Conservation (phyloP, 208 protist genomes). For the Acanthamoeba royreba region DNA sequence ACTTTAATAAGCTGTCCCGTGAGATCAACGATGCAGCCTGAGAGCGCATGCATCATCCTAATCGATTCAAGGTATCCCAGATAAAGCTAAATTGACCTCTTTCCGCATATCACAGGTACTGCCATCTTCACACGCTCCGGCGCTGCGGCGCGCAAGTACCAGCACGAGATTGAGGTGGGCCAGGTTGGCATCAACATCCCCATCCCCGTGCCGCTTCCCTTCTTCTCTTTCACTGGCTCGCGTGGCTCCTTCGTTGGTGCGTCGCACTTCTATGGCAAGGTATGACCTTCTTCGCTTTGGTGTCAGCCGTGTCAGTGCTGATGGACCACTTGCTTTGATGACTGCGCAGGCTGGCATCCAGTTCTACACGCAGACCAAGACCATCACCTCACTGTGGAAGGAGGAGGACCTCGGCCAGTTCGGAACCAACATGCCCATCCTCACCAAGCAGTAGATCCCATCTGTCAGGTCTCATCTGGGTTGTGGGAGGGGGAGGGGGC, state of each 20-base stretch:
- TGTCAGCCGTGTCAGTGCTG: neutral
- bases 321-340: neutral
- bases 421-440: constrained; percentile 35
- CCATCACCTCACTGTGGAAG: constrained; percentile 83
- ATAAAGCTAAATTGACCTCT: neutral
- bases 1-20: neutral
- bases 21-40: neutral
- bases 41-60: neutral
- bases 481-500: neutral
- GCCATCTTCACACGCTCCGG: constrained; percentile 88
- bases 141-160: constrained; percentile 86
- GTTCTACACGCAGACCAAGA: constrained; percentile 91
- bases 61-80: neutral
- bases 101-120: constrained; percentile 34
- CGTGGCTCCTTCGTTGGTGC: constrained; percentile 83
- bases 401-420: constrained; percentile 54
- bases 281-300: neutral
- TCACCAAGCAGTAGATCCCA: neutral
- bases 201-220: constrained; percentile 90
- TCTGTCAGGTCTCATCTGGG: neutral
- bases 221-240: constrained; percentile 91
- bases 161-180: constrained; percentile 84
- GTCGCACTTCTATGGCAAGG: constrained; percentile 88
- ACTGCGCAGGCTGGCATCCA: constrained; percentile 71
- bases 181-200: constrained; percentile 92